Evolutionary conservation across 2,329 filamentous ascomycete genomes (phyloP), one percentile per base, ranked within the genome.

Genomic region (Colletotrichum chlorophyti): DNA sequence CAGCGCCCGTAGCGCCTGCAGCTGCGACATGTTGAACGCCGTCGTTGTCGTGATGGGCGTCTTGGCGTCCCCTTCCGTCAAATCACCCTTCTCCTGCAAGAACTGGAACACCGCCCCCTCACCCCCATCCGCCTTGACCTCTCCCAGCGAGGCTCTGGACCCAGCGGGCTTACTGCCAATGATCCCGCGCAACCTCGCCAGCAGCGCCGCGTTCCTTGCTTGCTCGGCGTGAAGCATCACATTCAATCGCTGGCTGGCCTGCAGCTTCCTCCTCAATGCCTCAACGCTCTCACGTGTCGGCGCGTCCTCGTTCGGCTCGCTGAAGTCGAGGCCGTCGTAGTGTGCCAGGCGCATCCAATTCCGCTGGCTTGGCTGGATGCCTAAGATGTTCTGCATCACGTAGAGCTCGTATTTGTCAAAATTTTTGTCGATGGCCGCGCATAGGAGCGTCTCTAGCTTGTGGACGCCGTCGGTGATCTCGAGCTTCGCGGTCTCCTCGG

Each of bases 391-490:
- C 64, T 92, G 83, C 79, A 99, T 81, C 48, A 92, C 89, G 76
- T 94, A 97, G 54, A 99, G 90, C 78, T 95, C 91, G 67, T 94
- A 89, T 63, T 90, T 87, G 77, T 95, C 91, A 69, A 94, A 94
- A 64, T 91, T 91, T 73, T 89, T 90, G 74, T 95, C 91, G 63
- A 94, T 91, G 66, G 87, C 90, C 40, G 89, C 85, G 73, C 91
- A 91, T 24, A 94, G 82, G 8, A 95, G 80, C 14, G 91, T 95
- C 74, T 95, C 91, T 37, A 95, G 81, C 77, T 93, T 89, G 74
- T 94, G 91, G 12, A 91, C 85, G 58, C 95, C 95, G 69, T 92
- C 88, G 69, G 97, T 93, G 63, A 99, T 91, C 74, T 99, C 93
- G 42, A 70, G 75, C 70, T 75, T 76, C 54, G 76, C 76, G 14